Evolutionary conservation across 2,329 filamentous ascomycete species (phyloP), one percentile per base, ranked within the genome.

Genomic region (Shiraia bambusicola): DNA sequence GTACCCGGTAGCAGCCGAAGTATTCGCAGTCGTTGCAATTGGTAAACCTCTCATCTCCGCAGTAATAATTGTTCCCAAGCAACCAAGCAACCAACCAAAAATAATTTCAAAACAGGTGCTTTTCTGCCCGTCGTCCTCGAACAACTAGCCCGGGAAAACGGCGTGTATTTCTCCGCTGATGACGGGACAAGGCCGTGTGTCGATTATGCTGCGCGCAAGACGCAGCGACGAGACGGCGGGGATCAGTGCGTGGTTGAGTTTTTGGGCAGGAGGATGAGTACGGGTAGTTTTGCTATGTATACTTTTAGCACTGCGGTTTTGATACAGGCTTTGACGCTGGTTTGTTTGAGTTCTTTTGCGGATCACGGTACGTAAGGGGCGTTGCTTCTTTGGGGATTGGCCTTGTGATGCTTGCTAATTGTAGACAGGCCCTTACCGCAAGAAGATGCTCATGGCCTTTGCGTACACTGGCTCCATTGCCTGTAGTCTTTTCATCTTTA

Each of bases 91-190:
- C n/a, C n/a, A n/a, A n/a, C n/a, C n/a, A n/a, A n/a, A n/a, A n/a
- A n/a, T n/a, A n/a, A n/a, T n/a, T n/a, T n/a, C n/a, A n/a, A 8
- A 12, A 6, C 29, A 92, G 89, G 86, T 34, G 94, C 89, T 3
- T 97, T 96, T 65, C 86, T 96, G 36, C 92, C 92, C 2, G 93
- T 97, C 37, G 83, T 91, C 3, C 78, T 97, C 41, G 92, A 97
- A 67, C 90, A 91, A 51, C 78, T 96, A 32, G 89, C 92, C 6
- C 80, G 91, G 53, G 92, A 96, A 67, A 88, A 88, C 65, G 92
- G 91, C 32, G 85, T 94, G 22, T 78, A 95, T 15, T 75, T 91
- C 34, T 86, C 83, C 15, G n/a, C n/a, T n/a, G n/a, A n/a, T n/a
- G 87, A 95, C 67, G 83, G 78, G 43, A 79, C 72, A 6, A 86